Evolutionary conservation across 2,329 filamentous ascomycete species (phyloP), one percentile per base, ranked within the genome.

Genomic region (Cladosporium sp.): DNA sequence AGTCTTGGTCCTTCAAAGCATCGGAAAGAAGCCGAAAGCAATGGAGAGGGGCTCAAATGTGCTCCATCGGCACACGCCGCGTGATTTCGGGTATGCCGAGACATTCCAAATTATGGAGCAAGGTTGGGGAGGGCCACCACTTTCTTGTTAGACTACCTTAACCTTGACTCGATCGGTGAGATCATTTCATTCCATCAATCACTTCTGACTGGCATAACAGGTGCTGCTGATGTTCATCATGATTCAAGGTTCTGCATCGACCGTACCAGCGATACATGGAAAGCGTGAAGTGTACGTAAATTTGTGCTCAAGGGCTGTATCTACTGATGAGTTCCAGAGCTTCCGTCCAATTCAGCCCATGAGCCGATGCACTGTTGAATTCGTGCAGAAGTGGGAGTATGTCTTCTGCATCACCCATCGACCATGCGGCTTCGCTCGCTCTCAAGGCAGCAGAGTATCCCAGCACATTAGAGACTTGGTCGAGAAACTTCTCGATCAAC

Each of bases 401-500:
- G 28, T 60, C 58, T 28, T 47, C 32, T 32, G 58, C 58, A 10
- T 69, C 68, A 2, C 65, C 68, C 38, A 74, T 65, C 10, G 41
- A 62, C 72, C 73, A 74, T 21, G 70, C 72, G 54, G 58, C 26
- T 11, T 71, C 68, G 64, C 71, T 74, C 10, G 69, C 72, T n/a
- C 64, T n/a, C 49, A 60, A 24, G 14, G 69, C 72, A 12, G 26
- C 73, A 1, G 74, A 69, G 5, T 74, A 63, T 0, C 82, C 82
- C 24, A 85, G 71, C 26, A 83, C 77, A 3, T 74, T 70, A 7
- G 73, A 68, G 49, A 78, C 80, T 68, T 86, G 83, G 67, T 83
- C 81, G 28, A 82, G 66, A 62, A 85, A 85, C 71, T 86, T 86
- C 59, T 76, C 78, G 65, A 78, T 75, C 41, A 86, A 69, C 66